Percentiles rank a stretch among this genome's conserved stretches.
These are phyloP conservation scores for Amniculicola lignicola DNA, from an alignment of 495 filamentous ascomycete genomes.

Conservation along the genomic window DNA sequence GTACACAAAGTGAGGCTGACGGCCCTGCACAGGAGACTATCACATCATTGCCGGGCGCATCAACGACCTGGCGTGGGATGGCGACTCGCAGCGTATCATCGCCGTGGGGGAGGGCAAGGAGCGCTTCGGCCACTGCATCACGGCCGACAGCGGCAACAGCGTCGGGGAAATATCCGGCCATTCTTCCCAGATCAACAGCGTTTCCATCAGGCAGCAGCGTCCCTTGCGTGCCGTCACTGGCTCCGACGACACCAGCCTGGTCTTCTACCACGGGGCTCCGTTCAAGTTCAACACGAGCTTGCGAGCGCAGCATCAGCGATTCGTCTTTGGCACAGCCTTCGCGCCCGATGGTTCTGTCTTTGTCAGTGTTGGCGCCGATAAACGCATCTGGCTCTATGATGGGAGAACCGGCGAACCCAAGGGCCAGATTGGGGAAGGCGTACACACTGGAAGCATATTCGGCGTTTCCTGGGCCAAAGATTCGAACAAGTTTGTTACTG, in stretches of 20 bases:
- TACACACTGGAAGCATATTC: slow-evolving; percentile 90
- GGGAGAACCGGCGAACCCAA: slow-evolving; percentile 87
- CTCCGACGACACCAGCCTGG: slow-evolving; percentile 80
- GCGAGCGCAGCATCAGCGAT: slow-evolving; percentile 77
- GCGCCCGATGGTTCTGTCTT: slow-evolving; percentile 82
- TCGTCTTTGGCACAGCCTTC: slow-evolving; percentile 83
- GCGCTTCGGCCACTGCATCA: slow-evolving; percentile 89
- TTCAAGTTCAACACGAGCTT: slow-evolving; percentile 85
- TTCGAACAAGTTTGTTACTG: slow-evolving; percentile 84
- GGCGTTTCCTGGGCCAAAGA: slow-evolving; percentile 86
- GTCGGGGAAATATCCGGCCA: slow-evolving; percentile 93
- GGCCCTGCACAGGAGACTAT: slow-evolving; percentile 64
- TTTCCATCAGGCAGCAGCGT: slow-evolving; percentile 83
- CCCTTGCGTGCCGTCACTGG: slow-evolving; percentile 88
- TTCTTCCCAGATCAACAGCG: slow-evolving; percentile 82
- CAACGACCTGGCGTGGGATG: slow-evolving; percentile 96
- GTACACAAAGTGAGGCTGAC: slow-evolving; percentile 27
- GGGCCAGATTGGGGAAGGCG: slow-evolving; percentile 71
- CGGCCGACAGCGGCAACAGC: slow-evolving; percentile 90
- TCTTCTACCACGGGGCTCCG: slow-evolving; percentile 89
- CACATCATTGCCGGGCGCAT: slow-evolving; percentile 91
- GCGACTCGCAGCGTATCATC: slow-evolving; percentile 92
- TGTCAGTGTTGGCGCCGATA: slow-evolving; percentile 85
- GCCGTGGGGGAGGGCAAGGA: slow-evolving; percentile 95
- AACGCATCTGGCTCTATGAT: slow-evolving; percentile 88